These are phyloP conservation scores for Lophiostoma macrostomum DNA, from an alignment of 495 filamentous ascomycete species.

Conservation along the genomic window DNA sequence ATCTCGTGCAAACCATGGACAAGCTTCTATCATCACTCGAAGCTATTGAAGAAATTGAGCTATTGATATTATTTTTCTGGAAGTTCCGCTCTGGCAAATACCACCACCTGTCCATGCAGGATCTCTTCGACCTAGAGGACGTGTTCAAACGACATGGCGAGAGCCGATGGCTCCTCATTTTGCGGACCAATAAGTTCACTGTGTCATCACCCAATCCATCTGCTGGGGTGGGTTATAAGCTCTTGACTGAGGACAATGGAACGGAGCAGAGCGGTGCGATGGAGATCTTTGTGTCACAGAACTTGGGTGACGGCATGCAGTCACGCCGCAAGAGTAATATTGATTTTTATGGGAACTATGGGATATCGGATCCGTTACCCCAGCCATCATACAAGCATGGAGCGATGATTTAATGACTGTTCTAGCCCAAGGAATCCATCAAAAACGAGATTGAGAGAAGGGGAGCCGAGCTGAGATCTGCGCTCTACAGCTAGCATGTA, in stretches of 20 bases:
- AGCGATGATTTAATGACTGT: slow-evolving; percentile 19
- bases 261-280: slow-evolving; percentile 25
- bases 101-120: slow-evolving; percentile 23
- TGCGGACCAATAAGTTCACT: slow-evolving; percentile 13
- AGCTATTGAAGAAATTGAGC: slow-evolving; percentile 15
- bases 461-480: no score
- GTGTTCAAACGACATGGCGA: slow-evolving; percentile 29
- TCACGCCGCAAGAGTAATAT: slow-evolving; percentile 12
- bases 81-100: slow-evolving; percentile 19
- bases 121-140: slow-evolving; percentile 27
- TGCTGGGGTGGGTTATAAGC: slow-evolving; percentile 26
- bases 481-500: no score
- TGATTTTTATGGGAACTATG: slow-evolving; percentile 30
- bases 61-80: slow-evolving; percentile 24
- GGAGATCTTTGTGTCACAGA: slow-evolving; percentile 19
- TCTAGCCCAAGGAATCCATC: no score
- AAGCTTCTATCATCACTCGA: slow-evolving; percentile 19
- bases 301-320: slow-evolving; percentile 23
- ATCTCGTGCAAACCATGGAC: slow-evolving; percentile 21
- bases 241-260: slow-evolving; percentile 9
- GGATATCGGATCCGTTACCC: slow-evolving; percentile 22
- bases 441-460: no score
- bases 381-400: slow-evolving; percentile 23
- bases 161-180: slow-evolving; percentile 18
- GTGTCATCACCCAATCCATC: slow-evolving; percentile 10